phyloP scores from a whole-genome alignment of 768 basidiomycete species.

The Suillus cothurnatus region DNA sequence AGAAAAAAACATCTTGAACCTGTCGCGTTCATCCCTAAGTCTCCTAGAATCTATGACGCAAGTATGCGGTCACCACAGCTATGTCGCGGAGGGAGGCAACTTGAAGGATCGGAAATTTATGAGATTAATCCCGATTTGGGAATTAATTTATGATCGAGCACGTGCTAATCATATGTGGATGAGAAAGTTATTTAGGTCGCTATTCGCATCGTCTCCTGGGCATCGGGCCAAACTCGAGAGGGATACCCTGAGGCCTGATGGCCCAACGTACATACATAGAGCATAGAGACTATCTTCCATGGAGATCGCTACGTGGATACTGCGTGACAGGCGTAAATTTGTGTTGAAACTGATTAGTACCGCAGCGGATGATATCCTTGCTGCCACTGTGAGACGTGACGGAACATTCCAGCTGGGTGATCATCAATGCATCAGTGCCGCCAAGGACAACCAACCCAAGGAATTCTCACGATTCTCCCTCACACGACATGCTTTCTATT shows the following conservation, averaged over 20 bases:
- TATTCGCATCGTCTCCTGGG: conserved; percentile 3
- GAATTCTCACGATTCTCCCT: neutral
- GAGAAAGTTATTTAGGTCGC: neutral
- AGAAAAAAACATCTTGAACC: neutral
- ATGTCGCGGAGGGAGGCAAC: neutral
- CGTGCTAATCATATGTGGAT: neutral
- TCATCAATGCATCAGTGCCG: neutral
- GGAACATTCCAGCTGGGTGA: neutral
- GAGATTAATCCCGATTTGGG: neutral
- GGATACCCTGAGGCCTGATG: too few relatives aligned
- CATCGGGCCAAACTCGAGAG: neutral
- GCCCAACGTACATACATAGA: too few relatives aligned
- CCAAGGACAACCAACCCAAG: neutral
- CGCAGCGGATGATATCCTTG: neutral
- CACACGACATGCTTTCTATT: neutral
- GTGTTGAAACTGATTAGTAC: neutral
- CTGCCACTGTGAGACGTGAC: neutral
- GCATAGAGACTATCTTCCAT: neutral
- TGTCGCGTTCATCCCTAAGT: neutral
- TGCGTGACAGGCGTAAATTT: neutral
- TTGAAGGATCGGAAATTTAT: neutral
- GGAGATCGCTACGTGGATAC: neutral
- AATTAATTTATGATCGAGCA: conserved; percentile 1
- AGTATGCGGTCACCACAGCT: conserved; percentile 8
- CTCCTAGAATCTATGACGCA: conserved; percentile 8